A percentile compares a stretch with the other conserved stretches of the same genome.
Evolutionary conservation across 495 filamentous ascomycete species (phyloP).

Genomic region (Sordaria brevicollis): DNA sequence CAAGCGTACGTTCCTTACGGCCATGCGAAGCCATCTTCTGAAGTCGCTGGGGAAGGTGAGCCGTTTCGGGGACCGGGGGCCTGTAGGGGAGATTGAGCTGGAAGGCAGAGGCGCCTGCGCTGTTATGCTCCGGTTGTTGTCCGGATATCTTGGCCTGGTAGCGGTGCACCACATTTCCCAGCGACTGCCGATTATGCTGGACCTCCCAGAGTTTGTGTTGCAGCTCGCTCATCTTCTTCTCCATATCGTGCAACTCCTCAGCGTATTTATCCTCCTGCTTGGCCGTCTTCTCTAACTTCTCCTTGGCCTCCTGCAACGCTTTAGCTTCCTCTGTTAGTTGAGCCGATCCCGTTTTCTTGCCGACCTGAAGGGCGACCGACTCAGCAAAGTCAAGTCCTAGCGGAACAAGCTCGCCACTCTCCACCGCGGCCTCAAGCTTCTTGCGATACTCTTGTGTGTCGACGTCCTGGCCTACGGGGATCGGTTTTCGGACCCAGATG

Average conservation of each 20-base stretch:
- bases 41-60: neutral
- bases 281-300: neutral
- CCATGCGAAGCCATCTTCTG: neutral
- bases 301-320: neutral
- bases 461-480: neutral
- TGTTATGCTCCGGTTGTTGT: neutral
- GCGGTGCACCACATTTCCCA: neutral
- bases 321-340: neutral
- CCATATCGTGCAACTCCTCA: neutral
- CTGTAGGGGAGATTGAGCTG: neutral
- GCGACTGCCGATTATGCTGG: neutral
- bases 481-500: neutral
- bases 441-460: neutral
- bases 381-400: conserved; percentile 3
- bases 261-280: neutral
- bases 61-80: neutral
- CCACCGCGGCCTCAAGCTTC: neutral
- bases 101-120: neutral
- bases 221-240: neutral
- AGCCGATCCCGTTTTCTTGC: neutral
- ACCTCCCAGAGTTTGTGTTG: neutral
- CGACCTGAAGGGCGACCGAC: neutral
- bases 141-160: neutral
- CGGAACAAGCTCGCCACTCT: neutral
- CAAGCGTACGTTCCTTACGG: neutral